Evolutionary conservation across 2,329 filamentous ascomycete genomes (phyloP), one percentile per base, ranked within the genome.

Genomic region (Colletotrichum lini): DNA sequence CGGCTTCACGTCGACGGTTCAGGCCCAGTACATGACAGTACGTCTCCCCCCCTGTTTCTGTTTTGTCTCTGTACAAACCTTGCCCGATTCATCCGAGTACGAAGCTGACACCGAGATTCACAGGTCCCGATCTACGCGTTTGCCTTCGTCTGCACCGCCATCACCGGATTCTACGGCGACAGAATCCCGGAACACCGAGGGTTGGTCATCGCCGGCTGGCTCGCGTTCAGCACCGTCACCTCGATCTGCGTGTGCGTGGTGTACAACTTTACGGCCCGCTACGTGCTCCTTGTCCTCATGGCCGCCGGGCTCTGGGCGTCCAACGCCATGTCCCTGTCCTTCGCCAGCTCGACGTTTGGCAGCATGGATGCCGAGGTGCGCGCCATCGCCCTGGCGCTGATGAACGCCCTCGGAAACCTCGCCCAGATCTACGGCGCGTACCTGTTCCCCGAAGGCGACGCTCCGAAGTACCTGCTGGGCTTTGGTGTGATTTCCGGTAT

Each of bases 401-500:
- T 89, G 60, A 89, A 89, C 74, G 86, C 86, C 0, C 80, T 88
- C 74, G 87, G 86, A 4, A 89, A 89, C 67, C 76, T 89, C 2
- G 85, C 87, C 0, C 85, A 87, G 72, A 89, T 89, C 9, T 89
- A 89, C 65, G 86, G 87, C 10, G 82, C 85, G 76, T 84, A 88
- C 72, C 73, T 89, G 4, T 89, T 88, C 76, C 88, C 87, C 0
- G 75, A 77, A 0, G 74, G 79, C 0, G 86, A 89, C 68, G 78
- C 78, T 23, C 86, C 87, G 0, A 86, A 87, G 74, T 87, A 86
- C 70, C 74, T 85, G 2, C 82, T 80, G 76, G 84, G 78, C 63
- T 87, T 82, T 76, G 59, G 59, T 5, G 59, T 62, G 2, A 62
- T 62, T 18, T 62, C 59, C 18, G 59, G 59, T 12, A 82, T 0